Evolutionary conservation across 306 rosid species (phyloP).

Genomic region (Crotalaria pallida): DNA sequence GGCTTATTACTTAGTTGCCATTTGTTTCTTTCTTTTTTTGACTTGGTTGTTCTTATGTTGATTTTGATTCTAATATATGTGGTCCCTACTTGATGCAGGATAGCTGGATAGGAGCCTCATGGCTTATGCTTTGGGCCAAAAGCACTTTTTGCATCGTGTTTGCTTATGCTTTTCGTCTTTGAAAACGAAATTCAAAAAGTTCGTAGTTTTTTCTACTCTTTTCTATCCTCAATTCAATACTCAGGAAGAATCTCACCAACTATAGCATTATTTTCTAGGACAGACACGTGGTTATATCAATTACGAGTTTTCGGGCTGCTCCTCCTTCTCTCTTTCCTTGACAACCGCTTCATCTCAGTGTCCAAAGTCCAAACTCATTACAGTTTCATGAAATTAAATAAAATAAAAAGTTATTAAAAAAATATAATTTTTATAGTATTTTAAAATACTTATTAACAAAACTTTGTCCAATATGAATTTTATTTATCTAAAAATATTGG

Average conservation of each 20-base stretch:
- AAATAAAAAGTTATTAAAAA: too few species aligned
- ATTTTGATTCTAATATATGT: not conserved
- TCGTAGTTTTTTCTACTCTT: not conserved
- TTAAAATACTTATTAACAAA: too few species aligned
- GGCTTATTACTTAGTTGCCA: too few species aligned
- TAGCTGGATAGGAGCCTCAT: not conserved
- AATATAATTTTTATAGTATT: too few species aligned
- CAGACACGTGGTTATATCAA: conserved; percentile 15
- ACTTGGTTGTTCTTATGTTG: too few species aligned
- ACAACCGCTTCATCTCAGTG: conserved; percentile 2
- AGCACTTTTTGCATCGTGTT: not conserved
- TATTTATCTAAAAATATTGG: too few species aligned
- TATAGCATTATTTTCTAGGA: not conserved
- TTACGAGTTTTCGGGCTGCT: conserved; percentile 16
- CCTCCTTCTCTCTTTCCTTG: not conserved
- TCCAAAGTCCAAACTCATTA: not conserved
- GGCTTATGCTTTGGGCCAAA: not conserved
- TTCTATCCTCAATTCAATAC: not conserved
- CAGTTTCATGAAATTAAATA: too few species aligned
- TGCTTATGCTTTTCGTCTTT: not conserved
- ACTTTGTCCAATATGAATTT: too few species aligned
- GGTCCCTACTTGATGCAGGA: not conserved
- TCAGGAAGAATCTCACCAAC: conserved; percentile 23
- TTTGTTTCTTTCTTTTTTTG: too few species aligned
- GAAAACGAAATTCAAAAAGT: conserved; percentile 16